These are phyloP conservation scores for Lichtheimia ornata DNA, from an alignment of 371 early-diverging fungal species.

Conservation along the genomic window DNA sequence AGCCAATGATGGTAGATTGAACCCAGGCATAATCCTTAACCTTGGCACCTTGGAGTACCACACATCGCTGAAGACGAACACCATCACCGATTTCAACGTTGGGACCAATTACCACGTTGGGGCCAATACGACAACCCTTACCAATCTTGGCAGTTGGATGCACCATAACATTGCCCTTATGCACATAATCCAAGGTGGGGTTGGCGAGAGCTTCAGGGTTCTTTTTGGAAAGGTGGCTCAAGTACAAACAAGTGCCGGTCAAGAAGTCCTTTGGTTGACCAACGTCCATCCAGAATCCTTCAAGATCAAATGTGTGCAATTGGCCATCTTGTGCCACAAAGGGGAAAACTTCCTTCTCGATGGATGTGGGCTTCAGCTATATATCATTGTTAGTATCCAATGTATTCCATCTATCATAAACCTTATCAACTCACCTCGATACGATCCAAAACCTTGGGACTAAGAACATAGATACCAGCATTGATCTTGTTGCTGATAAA, in stretches of 20 bases:
- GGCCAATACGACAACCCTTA: slow-evolving; percentile 93
- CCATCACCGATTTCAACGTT: slow-evolving; percentile 95
- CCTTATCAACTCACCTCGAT: slow-evolving; percentile 64
- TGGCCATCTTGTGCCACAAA: slow-evolving; percentile 84
- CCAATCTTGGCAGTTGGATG: slow-evolving; percentile 94
- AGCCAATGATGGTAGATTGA: slow-evolving; percentile 93
- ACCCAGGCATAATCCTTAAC: slow-evolving; percentile 95
- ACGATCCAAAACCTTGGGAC: slow-evolving; percentile 87
- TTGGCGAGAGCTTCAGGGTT: slow-evolving; percentile 74
- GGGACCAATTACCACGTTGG: slow-evolving; percentile 94
- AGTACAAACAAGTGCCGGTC: slow-evolving; percentile 94
- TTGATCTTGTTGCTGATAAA: slow-evolving; percentile 98
- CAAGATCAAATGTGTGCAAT: slow-evolving; percentile 92
- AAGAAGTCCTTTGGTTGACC: slow-evolving; percentile 99
- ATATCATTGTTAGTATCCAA: neutral
- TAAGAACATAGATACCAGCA: slow-evolving; percentile 99
- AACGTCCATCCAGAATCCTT: slow-evolving; percentile 99
- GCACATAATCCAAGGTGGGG: slow-evolving; percentile 65
- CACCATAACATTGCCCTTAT: slow-evolving; percentile 88
- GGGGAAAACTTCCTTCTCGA: slow-evolving; percentile 99
- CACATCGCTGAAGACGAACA: slow-evolving; percentile 91
- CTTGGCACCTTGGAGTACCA: slow-evolving; percentile 86
- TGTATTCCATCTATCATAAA: neutral
- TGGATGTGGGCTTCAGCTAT: slow-evolving; percentile 91
- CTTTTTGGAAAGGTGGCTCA: slow-evolving; percentile 79